Percentiles rank a stretch among this genome's conserved stretches.
Evolutionary conservation across 2,329 filamentous ascomycete species (phyloP).

Genomic region (Cladorrhinum sp.): DNA sequence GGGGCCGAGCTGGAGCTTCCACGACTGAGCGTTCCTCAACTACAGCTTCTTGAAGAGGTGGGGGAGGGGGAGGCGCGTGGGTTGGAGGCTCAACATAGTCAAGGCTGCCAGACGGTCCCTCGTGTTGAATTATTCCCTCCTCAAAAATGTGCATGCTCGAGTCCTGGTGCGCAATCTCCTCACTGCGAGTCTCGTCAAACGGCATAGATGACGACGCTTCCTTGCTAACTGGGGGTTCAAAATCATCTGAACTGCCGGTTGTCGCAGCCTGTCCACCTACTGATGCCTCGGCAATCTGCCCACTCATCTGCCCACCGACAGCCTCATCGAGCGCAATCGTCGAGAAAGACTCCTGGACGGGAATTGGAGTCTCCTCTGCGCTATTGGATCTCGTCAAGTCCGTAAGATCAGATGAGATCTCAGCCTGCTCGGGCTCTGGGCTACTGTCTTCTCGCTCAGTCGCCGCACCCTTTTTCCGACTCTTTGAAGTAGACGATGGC

Average conservation of each 20-base stretch:
- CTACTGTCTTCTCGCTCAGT: background rate
- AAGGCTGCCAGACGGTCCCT: background rate
- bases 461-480: slow-evolving; percentile 28
- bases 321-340: background rate
- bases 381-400: background rate
- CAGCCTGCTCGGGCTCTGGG: background rate
- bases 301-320: background rate
- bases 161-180: background rate
- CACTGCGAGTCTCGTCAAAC: background rate
- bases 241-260: background rate
- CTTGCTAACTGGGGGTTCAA: background rate
- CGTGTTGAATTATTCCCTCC: background rate
- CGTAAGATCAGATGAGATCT: background rate
- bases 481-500: slow-evolving; percentile 10
- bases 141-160: background rate
- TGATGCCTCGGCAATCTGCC: background rate
- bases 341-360: background rate
- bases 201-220: background rate
- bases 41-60: background rate
- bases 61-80: background rate
- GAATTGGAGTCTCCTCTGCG: background rate
- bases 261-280: background rate
- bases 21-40: background rate
- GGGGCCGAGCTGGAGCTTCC: background rate
- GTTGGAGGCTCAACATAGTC: background rate